Conservation (phyloP, 768 basidiomycete genomes). For the Piloderma croceum region DNA sequence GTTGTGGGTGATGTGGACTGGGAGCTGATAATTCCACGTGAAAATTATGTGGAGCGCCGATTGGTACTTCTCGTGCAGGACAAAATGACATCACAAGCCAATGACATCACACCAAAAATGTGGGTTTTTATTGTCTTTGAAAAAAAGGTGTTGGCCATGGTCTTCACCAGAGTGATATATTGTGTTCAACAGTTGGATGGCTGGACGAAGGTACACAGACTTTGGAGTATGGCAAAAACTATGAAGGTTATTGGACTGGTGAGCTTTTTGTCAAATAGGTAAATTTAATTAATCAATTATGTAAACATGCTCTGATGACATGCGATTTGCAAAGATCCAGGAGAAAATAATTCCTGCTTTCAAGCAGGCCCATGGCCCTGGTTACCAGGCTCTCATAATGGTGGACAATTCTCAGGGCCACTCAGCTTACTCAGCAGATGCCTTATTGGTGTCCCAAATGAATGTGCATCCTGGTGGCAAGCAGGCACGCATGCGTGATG, state of each 20-base stretch:
- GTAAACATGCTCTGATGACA: not conserved
- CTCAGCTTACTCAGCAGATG: slow-evolving; percentile 22
- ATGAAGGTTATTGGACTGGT: slow-evolving; percentile 36
- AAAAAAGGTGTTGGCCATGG: slow-evolving; percentile 37
- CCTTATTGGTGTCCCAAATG: slow-evolving; percentile 29
- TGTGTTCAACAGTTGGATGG: slow-evolving; percentile 29
- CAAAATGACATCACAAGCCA: slow-evolving; percentile 21
- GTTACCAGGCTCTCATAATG: slow-evolving; percentile 8
- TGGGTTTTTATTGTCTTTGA: slow-evolving; percentile 31
- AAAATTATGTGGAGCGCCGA: slow-evolving; percentile 7
- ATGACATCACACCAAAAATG: slow-evolving; percentile 11
- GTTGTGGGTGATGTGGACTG: slow-evolving; percentile 5
- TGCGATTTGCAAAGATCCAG: slow-evolving; percentile 11
- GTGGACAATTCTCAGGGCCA: slow-evolving; percentile 9
- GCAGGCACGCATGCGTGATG: slow-evolving; percentile 29
- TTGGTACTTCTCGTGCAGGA: slow-evolving; percentile 20
- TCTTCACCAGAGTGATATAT: slow-evolving; percentile 32
- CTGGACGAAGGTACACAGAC: slow-evolving; percentile 26
- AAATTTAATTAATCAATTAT: not conserved
- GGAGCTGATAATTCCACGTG: slow-evolving; percentile 16
- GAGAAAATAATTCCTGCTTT: slow-evolving; percentile 14
- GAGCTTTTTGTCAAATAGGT: slow-evolving; percentile 30
- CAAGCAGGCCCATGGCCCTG: slow-evolving; percentile 7
- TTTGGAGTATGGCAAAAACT: slow-evolving; percentile 39
- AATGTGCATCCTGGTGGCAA: slow-evolving; percentile 35